These are phyloP conservation scores for Phytophthora cryptogea DNA, from an alignment of 352 stramenopile genomes.

Conservation along the genomic window DNA sequence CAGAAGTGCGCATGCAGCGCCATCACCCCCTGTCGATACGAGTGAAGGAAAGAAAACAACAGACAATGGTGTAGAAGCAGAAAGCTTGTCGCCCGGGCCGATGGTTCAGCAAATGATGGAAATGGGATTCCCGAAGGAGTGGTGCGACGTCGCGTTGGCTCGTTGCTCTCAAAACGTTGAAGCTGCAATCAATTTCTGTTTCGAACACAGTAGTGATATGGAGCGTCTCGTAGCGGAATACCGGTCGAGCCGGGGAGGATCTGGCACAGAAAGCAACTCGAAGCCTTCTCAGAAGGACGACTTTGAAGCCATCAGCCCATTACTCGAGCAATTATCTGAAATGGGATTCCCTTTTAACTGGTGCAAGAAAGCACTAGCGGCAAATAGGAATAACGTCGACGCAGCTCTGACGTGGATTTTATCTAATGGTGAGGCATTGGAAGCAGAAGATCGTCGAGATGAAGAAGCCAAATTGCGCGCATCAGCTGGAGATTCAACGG, in stretches of 20 bases:
- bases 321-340: conserved; percentile 89
- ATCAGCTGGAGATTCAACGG: conserved; percentile 35
- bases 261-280: conserved; percentile 16
- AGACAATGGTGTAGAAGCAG: conserved; percentile 27
- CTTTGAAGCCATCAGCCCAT: conserved; percentile 66
- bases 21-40: conserved; percentile 26
- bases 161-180: conserved; percentile 90
- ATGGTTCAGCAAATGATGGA: conserved; percentile 94
- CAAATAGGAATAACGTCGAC: conserved; percentile 91
- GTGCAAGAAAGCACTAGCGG: conserved; percentile 90
- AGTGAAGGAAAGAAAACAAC: conserved; percentile 36
- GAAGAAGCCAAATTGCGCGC: conserved; percentile 70
- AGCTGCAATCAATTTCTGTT: conserved; percentile 92
- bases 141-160: conserved; percentile 89
- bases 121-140: conserved; percentile 93
- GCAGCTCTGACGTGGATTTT: conserved; percentile 93
- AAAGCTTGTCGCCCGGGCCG: conserved; percentile 46
- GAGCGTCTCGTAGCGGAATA: conserved; percentile 84
- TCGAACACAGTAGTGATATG: conserved; percentile 93
- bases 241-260: conserved; percentile 51
- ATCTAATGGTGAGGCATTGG: conserved; percentile 88
- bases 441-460: conserved; percentile 87
- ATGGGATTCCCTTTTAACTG: conserved; percentile 94
- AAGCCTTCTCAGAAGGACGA: conserved; percentile 49
- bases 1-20: conserved; percentile 50